Percentiles rank a stretch among this genome's conserved stretches.
Evolutionary conservation across 2,329 filamentous ascomycete species (phyloP).

Genomic region (Bipolaris bicolor): DNA sequence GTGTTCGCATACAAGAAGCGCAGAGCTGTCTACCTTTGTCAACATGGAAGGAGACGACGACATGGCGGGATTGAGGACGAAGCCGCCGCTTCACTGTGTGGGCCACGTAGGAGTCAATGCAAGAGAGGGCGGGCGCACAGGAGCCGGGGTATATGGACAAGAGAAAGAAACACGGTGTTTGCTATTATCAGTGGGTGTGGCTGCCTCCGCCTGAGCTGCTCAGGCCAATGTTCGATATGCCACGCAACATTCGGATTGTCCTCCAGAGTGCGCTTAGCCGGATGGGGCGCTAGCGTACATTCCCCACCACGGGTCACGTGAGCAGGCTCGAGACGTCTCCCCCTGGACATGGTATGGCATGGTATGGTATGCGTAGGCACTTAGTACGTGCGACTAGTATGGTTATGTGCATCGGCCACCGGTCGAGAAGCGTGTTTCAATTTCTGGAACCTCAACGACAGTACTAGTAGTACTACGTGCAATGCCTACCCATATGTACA

Average conservation of each 20-base stretch:
- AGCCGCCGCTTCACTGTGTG: conserved; percentile 52
- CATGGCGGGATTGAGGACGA: conserved; percentile 53
- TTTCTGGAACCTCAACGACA: conserved; percentile 6
- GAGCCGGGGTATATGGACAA: conserved; percentile 14
- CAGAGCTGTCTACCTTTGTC: conserved; percentile 54
- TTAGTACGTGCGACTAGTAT: too few species aligned
- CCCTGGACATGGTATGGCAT: conserved; percentile 15
- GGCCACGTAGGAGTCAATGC: conserved; percentile 37
- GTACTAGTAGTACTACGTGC: background rate
- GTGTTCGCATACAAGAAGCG: conserved; percentile 4
- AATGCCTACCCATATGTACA: background rate
- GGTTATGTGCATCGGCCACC: too few species aligned
- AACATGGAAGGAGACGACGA: conserved; percentile 58
- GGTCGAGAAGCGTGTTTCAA: conserved; percentile 9
- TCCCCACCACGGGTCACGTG: conserved; percentile 18
- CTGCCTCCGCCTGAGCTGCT: conserved; percentile 39
- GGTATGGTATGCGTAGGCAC: too few species aligned
- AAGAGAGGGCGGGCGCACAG: conserved; percentile 19
- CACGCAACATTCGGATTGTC: conserved; percentile 36
- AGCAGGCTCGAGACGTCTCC: conserved; percentile 9
- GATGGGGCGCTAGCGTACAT: conserved; percentile 16
- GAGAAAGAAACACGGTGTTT: conserved; percentile 31
- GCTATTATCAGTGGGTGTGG: conserved; percentile 28
- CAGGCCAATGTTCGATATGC: conserved; percentile 47
- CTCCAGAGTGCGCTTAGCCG: conserved; percentile 15